Evolutionary conservation across 176 grass and related monocot species (phyloP).

Genomic region (Paspalum notatum): DNA sequence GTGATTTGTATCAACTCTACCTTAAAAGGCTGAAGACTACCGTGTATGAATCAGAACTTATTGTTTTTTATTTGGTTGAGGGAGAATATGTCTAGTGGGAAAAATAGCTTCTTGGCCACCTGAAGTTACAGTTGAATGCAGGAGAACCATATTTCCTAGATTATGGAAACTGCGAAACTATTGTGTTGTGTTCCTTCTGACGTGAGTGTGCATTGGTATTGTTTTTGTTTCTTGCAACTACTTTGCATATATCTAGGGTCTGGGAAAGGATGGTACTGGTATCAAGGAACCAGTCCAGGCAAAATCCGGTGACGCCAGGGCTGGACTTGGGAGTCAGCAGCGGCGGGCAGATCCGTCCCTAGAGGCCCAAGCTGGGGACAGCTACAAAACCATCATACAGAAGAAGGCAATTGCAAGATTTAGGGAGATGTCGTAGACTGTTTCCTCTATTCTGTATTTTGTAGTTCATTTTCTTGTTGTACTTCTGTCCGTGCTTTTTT

Average conservation of each 20-base stretch:
- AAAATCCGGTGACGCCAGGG: slow-evolving; percentile 76
- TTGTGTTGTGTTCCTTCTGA: slow-evolving; percentile 40
- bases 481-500: not conserved
- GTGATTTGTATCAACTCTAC: not conserved
- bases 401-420: slow-evolving; percentile 93
- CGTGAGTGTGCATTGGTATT: slow-evolving; percentile 41
- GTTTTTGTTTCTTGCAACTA: slow-evolving; percentile 54
- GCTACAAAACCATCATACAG: slow-evolving; percentile 96
- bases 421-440: not conserved
- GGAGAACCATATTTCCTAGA: slow-evolving; percentile 26
- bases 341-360: slow-evolving; percentile 60
- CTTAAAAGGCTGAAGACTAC: slow-evolving; percentile 4
- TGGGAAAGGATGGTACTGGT: slow-evolving; percentile 92
- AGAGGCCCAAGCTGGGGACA: slow-evolving; percentile 86
- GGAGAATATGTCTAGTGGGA: not conserved
- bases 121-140: slow-evolving; percentile 6
- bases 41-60: not conserved
- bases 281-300: slow-evolving; percentile 97
- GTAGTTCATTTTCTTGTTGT: not conserved
- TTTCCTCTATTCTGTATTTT: not conserved
- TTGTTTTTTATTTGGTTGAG: not conserved
- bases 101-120: slow-evolving; percentile 6
- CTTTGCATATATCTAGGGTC: slow-evolving; percentile 69
- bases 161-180: slow-evolving; percentile 22
- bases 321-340: slow-evolving; percentile 86